Percentiles rank a stretch among this genome's conserved stretches.
These are phyloP conservation scores for Liriodendron chinense DNA, from an alignment of 164 flowering plant genomes.

Conservation along the genomic window DNA sequence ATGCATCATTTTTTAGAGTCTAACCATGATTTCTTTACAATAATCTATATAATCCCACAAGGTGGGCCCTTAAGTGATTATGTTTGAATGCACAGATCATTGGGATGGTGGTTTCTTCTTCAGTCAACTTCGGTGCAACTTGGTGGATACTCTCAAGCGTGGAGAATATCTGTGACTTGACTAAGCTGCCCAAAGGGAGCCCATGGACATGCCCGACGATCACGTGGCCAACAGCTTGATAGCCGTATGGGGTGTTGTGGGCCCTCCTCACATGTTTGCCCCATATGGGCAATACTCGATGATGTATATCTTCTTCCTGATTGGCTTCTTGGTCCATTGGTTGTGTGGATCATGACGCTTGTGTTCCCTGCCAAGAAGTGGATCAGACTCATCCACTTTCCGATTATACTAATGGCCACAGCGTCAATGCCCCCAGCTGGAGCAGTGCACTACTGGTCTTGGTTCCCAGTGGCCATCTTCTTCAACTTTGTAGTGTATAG, in stretches of 20 bases:
- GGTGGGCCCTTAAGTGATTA: background rate
- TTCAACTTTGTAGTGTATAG: too few species aligned
- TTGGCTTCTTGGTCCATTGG: background rate
- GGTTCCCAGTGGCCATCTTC: too few species aligned
- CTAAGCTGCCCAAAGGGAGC: slow-evolving; percentile 17
- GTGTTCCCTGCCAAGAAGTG: background rate
- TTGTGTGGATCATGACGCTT: background rate
- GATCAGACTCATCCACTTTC: background rate
- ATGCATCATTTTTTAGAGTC: too few species aligned
- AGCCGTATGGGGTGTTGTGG: slow-evolving; percentile 14
- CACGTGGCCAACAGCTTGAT: slow-evolving; percentile 15
- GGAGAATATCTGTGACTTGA: slow-evolving; percentile 14
- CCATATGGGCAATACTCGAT: background rate
- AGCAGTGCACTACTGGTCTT: too few species aligned
- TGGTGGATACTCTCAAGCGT: slow-evolving; percentile 18
- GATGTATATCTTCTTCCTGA: background rate
- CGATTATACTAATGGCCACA: background rate
- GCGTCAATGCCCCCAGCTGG: background rate
- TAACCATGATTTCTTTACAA: too few species aligned
- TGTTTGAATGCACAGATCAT: slow-evolving; percentile 3
- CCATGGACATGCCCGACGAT: slow-evolving; percentile 25
- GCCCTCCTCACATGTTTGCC: background rate
- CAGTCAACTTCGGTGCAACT: slow-evolving; percentile 6
- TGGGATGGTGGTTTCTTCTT: slow-evolving; percentile 3
- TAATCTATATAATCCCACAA: too few species aligned